phyloP scores from a whole-genome alignment of 164 flowering plant genomes.

The Hamamelis virginiana region DNA sequence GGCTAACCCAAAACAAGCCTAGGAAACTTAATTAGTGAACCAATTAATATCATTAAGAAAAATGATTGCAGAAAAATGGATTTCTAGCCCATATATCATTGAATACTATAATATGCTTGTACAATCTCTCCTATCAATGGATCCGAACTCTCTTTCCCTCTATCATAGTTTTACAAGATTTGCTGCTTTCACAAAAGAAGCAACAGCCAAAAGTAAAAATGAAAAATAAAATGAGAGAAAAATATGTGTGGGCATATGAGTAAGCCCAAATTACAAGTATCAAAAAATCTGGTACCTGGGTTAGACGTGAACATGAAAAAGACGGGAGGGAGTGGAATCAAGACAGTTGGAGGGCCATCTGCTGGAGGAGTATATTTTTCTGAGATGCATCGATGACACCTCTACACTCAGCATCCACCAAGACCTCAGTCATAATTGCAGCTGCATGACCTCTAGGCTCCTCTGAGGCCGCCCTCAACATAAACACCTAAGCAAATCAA shows the following conservation, averaged over 20 bases:
- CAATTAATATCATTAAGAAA: too few relatives aligned
- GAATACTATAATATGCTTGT: background rate
- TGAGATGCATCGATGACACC: constrained; percentile 69
- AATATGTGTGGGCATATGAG: background rate
- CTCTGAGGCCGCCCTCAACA: constrained; percentile 65
- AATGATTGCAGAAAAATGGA: background rate
- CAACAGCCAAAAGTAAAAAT: too few relatives aligned
- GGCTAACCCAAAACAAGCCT: too few relatives aligned
- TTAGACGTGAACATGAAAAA: background rate
- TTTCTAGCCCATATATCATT: background rate
- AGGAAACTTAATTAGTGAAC: too few relatives aligned
- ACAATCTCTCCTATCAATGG: background rate
- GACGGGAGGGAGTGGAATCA: constrained; percentile 16
- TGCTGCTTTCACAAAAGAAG: background rate
- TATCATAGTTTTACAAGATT: background rate
- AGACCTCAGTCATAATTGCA: constrained; percentile 70
- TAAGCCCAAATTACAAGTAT: background rate
- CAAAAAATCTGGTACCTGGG: background rate
- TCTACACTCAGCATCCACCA: constrained; percentile 68
- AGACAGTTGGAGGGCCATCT: constrained; percentile 68
- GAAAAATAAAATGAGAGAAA: background rate
- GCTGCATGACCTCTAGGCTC: constrained; percentile 77
- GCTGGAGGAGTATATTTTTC: constrained; percentile 64
- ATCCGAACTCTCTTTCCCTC: background rate
- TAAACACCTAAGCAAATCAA: constrained; percentile 47